phyloP scores from a whole-genome alignment of 768 basidiomycete species.

The Leccinum disarticulatum region DNA sequence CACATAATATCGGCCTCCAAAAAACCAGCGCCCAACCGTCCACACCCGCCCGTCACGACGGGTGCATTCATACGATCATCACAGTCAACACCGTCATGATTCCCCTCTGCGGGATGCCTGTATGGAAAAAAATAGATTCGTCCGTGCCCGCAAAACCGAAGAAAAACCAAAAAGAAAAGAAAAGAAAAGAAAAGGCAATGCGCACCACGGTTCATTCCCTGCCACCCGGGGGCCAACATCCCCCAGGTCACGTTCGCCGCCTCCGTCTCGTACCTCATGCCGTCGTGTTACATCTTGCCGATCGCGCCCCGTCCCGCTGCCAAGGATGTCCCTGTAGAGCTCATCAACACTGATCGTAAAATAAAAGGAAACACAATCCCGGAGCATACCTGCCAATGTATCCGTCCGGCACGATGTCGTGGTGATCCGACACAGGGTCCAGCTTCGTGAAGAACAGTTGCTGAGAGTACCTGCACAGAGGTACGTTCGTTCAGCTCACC shows the following conservation, averaged over 20 bases:
- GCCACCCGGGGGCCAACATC: constrained; percentile 50
- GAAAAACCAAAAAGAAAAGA: neutral
- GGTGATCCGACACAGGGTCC: constrained; percentile 34
- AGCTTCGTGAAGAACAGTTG: no score
- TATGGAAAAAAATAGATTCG: neutral
- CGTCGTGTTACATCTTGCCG: constrained; percentile 40
- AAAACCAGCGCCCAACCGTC: neutral
- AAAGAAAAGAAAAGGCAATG: neutral
- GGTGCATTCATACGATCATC: constrained; percentile 34
- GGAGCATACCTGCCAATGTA: constrained; percentile 45
- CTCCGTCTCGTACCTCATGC: constrained; percentile 48
- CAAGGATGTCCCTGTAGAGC: constrained; percentile 35
- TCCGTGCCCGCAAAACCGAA: neutral
- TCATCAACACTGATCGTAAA: neutral
- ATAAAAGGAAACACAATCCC: neutral
- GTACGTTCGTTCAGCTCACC: constrained; percentile 16
- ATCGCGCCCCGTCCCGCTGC: constrained; percentile 35
- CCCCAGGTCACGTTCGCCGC: constrained; percentile 47
- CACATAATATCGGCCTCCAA: neutral
- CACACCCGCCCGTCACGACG: no score
- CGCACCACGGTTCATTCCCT: constrained; percentile 53
- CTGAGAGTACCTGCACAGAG: no score
- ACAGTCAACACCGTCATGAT: constrained; percentile 55
- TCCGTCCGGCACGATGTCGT: constrained; percentile 46
- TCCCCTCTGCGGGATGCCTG: constrained; percentile 62